Base-by-base conservation (phyloP, 208 protist species). In the Wallacemonas collosoma region DNA sequence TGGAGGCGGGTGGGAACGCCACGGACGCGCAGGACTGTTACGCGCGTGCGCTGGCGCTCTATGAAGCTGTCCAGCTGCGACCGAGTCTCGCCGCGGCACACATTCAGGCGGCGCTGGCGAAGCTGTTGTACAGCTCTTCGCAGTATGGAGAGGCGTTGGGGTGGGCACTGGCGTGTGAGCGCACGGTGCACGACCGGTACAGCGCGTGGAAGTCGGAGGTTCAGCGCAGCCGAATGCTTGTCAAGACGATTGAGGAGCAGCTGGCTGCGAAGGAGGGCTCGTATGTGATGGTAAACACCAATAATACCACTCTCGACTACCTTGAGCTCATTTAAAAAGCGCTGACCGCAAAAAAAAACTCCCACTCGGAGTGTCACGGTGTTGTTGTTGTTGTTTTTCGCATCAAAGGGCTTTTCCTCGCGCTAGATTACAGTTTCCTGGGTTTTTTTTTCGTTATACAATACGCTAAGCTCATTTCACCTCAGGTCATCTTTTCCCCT, bases 81-180 rank as follows among this genome's bases (percentile, higher is more conserved):
- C 60, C 56, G 51, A 66, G 72, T 39, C 81, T 88, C 45, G 26
- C 83, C 26, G 71, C 73, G 15, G 71, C 76, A 8, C 77, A 60
- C 38, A 57, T 87, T 44, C 79, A 84, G 62, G 62, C 14, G 35
- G 73, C 83, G 48, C 45, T 92, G 38, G 80, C 81, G 26, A 77
- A 80, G 71, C 64, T 88, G 57, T 71, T 85, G 6, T 82, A 90
- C 73, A 86, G 80, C 41, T 55, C 61, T 17, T 81, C 75, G 11
- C 65, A 70, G 54, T 87, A 81, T 73, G 82, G 84, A 2, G 87
- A 89, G 36, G 84, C 83, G 5, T 70, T 90, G 4, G 50, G 54
- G 17, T 92, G 82, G 80, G 78, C 82, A 2, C 26, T 66, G 54
- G 64, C 71, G 51, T 82, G 82, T 36, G 75, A 77, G 39, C 60